Evolutionary conservation across 768 basidiomycete genomes (phyloP), one percentile per base, ranked within the genome.

Genomic region (Suillus subalutaceus): DNA sequence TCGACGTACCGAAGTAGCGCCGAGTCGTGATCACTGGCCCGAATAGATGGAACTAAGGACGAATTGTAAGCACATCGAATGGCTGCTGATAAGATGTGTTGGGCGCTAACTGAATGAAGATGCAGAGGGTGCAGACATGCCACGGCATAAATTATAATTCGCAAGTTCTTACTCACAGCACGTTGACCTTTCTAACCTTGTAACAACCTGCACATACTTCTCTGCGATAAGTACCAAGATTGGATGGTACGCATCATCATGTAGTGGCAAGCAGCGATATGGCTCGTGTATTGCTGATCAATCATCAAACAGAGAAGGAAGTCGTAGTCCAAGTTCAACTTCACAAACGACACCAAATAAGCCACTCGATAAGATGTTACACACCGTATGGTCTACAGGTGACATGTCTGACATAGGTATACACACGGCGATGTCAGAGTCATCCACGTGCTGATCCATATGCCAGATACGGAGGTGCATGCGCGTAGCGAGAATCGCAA

Each of bases 11-110:
- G 74, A 86, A 85, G 67, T 81, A 83, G 5, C 78, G 68, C 67
- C 88, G 75, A 2, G 83, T 85, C 12, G 72, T 67, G 65, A 86
- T 85, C 66, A 88, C 81, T 2, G 70, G 68, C 10, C 87, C 87
- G 35, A 68, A 67, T 69, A 69, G 15, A 67, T 50, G 6, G 66
- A 63, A 26, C 68, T 69, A 52, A 43, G 3, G 18, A 32, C 12
- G 15, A 23, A 55, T 53, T 26, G 26, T 52, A 32, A 63, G 57
- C 26, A 63, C 13, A 12, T 26, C 7, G n/a, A 10, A 30, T 16
- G 15, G n/a, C 15, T 12, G 7, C 18, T 3, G 9, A 20, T 32
- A 46, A 62, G 12, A 58, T 9, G 12, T 30, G 1, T 20, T 43
- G 59, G 12, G 18, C 18, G 70, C 79, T 32, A 64, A 84, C 81